Evolutionary conservation across 768 basidiomycete species (phyloP).

Genomic region (Suillus discolor): DNA sequence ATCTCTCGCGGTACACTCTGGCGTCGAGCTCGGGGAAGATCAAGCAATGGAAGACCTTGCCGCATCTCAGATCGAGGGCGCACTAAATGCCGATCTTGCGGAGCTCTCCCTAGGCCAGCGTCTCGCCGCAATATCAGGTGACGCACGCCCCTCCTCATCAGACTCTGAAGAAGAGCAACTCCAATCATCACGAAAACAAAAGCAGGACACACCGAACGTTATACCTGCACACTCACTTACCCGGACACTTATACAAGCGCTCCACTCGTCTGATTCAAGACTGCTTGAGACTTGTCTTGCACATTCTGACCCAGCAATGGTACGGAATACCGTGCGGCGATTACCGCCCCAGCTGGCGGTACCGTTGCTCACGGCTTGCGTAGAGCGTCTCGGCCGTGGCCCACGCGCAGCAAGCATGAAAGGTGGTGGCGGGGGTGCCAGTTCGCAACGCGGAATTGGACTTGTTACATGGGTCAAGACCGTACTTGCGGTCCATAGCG

Average conservation of each 20-base stretch:
- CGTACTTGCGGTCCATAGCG: conserved; percentile 83
- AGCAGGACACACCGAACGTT: conserved; percentile 36
- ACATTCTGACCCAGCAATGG: conserved; percentile 79
- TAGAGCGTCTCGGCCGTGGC: conserved; percentile 84
- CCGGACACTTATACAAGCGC: conserved; percentile 91
- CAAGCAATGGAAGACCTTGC: conserved; percentile 51
- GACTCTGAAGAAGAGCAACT: conserved; percentile 53
- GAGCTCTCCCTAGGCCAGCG: conserved; percentile 93
- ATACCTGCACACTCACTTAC: conserved; percentile 87
- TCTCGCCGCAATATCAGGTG: conserved; percentile 69
- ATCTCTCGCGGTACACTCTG: conserved; percentile 65
- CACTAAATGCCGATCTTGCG: conserved; percentile 81
- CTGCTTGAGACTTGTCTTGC: conserved; percentile 85
- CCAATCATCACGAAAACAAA: conserved; percentile 19
- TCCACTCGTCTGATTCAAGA: conserved; percentile 91
- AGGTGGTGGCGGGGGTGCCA: conserved; percentile 78
- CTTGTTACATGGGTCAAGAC: conserved; percentile 80
- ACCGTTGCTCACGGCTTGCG: conserved; percentile 83
- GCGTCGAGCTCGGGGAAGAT: conserved; percentile 64
- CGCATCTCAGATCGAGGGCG: conserved; percentile 58
- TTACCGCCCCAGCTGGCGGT: conserved; percentile 88
- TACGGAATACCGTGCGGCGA: conserved; percentile 84
- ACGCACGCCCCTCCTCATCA: conserved; percentile 33
- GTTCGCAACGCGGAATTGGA: conserved; percentile 71
- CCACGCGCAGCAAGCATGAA: conserved; percentile 71